These are phyloP conservation scores for Kluyveromyces dobzhanskii DNA, from an alignment of 805 yeast genomes.

Conservation along the genomic window DNA sequence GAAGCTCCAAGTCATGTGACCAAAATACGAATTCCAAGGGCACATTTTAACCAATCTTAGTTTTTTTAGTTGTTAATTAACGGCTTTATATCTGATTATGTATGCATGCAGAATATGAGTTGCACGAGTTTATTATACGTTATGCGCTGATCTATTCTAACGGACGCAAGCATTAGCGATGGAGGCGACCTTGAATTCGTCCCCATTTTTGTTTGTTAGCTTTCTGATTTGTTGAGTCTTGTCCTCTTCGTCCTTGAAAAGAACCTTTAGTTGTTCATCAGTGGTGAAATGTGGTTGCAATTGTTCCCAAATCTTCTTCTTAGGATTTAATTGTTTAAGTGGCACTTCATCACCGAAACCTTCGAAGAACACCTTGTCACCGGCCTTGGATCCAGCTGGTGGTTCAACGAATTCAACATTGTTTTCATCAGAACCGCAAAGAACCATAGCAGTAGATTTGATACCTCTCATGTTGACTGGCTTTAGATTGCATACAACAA, in stretches of 20 bases:
- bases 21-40: too few species aligned
- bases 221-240: conserved; percentile 63
- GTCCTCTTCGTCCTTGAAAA: conserved; percentile 56
- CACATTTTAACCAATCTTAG: too few species aligned
- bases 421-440: conserved; percentile 76
- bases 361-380: conserved; percentile 94
- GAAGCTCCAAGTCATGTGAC: not conserved
- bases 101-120: too few species aligned
- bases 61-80: too few species aligned
- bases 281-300: conserved; percentile 89
- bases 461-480: conserved; percentile 98
- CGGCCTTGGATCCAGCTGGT: conserved; percentile 86
- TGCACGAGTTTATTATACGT: too few species aligned
- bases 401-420: conserved; percentile 90
- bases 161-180: conserved; percentile 74
- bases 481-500: conserved; percentile 90
- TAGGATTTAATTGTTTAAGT: conserved; percentile 88
- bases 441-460: conserved; percentile 92
- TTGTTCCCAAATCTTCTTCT: conserved; percentile 97
- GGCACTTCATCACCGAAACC: conserved; percentile 77
- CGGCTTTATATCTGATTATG: too few species aligned
- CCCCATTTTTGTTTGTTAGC: conserved; percentile 75
- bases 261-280: conserved; percentile 62
- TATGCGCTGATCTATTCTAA: conserved; percentile 24
- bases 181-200: conserved; percentile 63